Conservation (phyloP, 106 monocot genomes). For the Dendrobium officinale region DNA sequence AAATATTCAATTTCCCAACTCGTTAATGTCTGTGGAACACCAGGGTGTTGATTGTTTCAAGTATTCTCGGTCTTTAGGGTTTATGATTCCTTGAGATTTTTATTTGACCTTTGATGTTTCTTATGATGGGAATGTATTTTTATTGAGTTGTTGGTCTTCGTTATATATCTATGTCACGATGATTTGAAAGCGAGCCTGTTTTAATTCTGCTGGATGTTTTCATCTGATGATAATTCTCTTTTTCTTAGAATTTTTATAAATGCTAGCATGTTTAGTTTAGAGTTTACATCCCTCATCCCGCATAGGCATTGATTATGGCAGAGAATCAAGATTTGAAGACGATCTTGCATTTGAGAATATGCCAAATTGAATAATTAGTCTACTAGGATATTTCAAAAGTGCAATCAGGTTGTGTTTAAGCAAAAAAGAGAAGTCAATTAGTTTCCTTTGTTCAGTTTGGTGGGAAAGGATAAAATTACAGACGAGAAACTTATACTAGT, state of each 20-base stretch:
- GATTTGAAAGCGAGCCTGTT: neutral
- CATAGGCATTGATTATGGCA: neutral
- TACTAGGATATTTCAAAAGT: slow-evolving; percentile 2
- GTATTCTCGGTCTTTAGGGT: neutral
- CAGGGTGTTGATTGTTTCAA: neutral
- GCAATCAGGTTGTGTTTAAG: neutral
- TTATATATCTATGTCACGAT: neutral
- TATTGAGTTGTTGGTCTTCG: neutral
- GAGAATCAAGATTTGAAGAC: neutral
- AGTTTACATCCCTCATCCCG: neutral
- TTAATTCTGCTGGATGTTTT: neutral
- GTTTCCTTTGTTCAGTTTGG: neutral
- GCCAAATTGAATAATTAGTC: neutral
- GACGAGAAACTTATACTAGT: neutral
- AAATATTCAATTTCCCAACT: neutral
- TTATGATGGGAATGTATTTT: neutral
- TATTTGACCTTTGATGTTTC: neutral
- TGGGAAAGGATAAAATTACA: neutral
- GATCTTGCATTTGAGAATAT: neutral
- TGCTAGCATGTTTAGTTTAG: neutral
- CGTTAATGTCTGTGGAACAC: neutral
- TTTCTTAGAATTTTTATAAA: neutral
- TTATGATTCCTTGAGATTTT: neutral
- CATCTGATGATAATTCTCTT: neutral
- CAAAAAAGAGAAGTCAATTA: neutral